phyloP scores from a whole-genome alignment of 768 basidiomycete genomes.

The Trametes meyenii region DNA sequence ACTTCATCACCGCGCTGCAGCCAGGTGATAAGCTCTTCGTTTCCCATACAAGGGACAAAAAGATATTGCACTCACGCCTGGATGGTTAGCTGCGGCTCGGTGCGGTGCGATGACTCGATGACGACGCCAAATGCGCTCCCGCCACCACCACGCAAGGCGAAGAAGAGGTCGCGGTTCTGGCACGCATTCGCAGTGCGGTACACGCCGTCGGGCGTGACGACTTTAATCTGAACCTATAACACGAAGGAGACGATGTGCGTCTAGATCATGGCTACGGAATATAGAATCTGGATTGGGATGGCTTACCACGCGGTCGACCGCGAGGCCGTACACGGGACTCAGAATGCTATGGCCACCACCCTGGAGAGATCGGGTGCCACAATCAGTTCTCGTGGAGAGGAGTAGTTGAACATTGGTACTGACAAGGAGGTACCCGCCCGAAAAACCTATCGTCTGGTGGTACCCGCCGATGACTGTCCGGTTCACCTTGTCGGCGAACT shows the following conservation, averaged over 20 bases:
- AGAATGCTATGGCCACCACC: constrained; percentile 37
- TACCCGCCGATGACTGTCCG: constrained; percentile 41
- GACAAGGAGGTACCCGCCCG: constrained; percentile 41
- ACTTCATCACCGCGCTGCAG: constrained; percentile 33
- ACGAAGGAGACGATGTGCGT: background rate
- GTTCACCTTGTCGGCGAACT: constrained; percentile 40
- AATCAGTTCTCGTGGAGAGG: background rate
- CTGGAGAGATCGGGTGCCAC: constrained; percentile 7
- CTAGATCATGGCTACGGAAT: background rate
- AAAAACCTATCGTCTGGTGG: constrained; percentile 39
- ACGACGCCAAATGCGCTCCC: constrained; percentile 42
- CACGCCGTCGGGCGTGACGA: constrained; percentile 57
- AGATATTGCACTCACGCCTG: constrained; percentile 29
- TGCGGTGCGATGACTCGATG: constrained; percentile 27
- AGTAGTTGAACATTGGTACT: background rate
- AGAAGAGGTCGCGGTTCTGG: constrained; percentile 56
- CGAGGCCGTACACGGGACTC: constrained; percentile 34
- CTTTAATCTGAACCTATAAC: constrained; percentile 46
- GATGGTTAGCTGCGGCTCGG: constrained; percentile 28
- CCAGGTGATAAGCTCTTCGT: background rate
- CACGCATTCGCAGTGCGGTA: constrained; percentile 47
- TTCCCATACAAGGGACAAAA: constrained; percentile 14
- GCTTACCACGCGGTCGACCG: constrained; percentile 36
- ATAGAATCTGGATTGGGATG: background rate
- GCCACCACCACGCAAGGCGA: constrained; percentile 51